Conservation (phyloP, 208 protist species). For the Trypanosomatidae sp. region DNA sequence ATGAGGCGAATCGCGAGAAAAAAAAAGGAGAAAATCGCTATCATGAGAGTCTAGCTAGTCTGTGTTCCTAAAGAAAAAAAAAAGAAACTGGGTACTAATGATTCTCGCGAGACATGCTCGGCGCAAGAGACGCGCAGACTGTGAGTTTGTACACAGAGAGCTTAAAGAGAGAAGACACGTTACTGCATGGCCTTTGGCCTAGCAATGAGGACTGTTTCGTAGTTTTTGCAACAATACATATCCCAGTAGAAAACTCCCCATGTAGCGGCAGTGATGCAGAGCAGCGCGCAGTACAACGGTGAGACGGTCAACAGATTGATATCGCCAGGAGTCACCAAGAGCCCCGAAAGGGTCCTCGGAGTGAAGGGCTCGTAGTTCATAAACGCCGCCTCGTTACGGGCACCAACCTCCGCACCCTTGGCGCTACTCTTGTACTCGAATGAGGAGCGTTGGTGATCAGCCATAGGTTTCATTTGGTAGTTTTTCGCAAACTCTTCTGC, state of each 20-base stretch:
- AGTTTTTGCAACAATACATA: conserved; percentile 75
- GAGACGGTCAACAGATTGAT: conserved; percentile 80
- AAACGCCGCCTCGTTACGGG: conserved; percentile 86
- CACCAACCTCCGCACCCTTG: conserved; percentile 84
- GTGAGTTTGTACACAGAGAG: neutral
- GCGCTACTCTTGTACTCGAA: conserved; percentile 73
- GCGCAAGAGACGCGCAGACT: neutral
- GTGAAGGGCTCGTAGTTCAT: conserved; percentile 82
- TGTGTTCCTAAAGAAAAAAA: neutral
- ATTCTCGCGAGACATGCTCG: neutral
- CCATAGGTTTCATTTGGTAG: conserved; percentile 72
- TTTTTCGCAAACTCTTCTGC: conserved; percentile 38
- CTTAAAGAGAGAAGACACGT: conserved; percentile 11
- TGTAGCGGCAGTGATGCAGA: conserved; percentile 52
- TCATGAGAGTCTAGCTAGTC: neutral
- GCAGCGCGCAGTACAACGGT: conserved; percentile 62
- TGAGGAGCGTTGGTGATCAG: conserved; percentile 51
- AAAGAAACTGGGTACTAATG: conserved; percentile 19
- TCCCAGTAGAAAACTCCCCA: conserved; percentile 92
- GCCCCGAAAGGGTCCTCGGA: conserved; percentile 48
- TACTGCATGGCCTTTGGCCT: conserved; percentile 44
- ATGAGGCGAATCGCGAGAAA: neutral
- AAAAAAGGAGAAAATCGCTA: neutral
- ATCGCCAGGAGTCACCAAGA: conserved; percentile 67
- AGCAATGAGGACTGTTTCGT: conserved; percentile 82